Conservation (phyloP, 192 early-diverging fungal genomes). For the Coemansia sp. region DNA sequence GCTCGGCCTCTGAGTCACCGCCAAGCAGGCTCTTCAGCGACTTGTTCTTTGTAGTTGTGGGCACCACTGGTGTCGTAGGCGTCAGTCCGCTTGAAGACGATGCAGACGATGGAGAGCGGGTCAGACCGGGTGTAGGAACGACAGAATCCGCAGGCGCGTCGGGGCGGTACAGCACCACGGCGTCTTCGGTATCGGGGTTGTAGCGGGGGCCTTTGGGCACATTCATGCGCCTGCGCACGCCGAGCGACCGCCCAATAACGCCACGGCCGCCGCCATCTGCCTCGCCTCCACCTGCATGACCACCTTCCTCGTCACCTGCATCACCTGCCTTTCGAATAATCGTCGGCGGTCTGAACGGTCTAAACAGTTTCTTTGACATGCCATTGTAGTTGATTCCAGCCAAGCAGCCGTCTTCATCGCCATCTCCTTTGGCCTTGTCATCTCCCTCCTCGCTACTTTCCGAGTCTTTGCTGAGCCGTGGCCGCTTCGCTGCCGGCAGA, state of each 20-base stretch:
- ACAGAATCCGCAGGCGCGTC: conserved; percentile 52
- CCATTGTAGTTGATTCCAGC: conserved; percentile 50
- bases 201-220: conserved; percentile 63
- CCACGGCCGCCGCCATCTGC: conserved; percentile 1
- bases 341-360: conserved; percentile 45
- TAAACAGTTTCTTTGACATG: conserved; percentile 45
- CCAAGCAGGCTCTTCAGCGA: conserved; percentile 54
- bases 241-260: conserved; percentile 38
- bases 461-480: conserved; percentile 2
- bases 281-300: not conserved
- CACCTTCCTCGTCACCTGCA: conserved; percentile 4
- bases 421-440: not conserved
- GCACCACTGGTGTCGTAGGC: conserved; percentile 4
- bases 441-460: conserved; percentile 11
- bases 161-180: conserved; percentile 84
- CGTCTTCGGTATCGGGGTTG: conserved; percentile 77
- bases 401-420: conserved; percentile 18
- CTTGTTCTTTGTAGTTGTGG: conserved; percentile 21
- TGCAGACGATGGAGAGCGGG: conserved; percentile 3
- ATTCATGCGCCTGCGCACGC: conserved; percentile 55
- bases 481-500: conserved; percentile 13
- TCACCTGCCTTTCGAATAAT: conserved; percentile 4
- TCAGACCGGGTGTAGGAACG: conserved; percentile 30
- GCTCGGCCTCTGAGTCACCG: conserved; percentile 11
- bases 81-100: conserved; percentile 1